These are phyloP conservation scores for Chaetothyriales sp. DNA, from an alignment of 2,329 filamentous ascomycete genomes.

Conservation along the genomic window DNA sequence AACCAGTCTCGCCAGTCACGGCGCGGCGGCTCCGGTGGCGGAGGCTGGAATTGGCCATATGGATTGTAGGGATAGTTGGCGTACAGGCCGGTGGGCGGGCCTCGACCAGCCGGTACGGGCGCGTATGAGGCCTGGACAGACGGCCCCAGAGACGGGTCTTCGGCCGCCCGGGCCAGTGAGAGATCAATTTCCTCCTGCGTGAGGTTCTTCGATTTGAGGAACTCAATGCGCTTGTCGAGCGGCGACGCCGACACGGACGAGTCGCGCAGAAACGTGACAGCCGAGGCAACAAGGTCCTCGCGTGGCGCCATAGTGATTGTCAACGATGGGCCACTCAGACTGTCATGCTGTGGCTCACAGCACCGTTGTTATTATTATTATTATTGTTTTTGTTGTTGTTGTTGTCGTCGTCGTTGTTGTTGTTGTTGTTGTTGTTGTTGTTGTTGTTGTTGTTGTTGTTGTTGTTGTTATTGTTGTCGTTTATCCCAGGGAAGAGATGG, in stretches of 20 bases:
- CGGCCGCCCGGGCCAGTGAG: constrained; percentile 53
- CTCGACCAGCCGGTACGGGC: constrained; percentile 8
- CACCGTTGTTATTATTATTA: no score
- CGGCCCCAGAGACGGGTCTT: constrained; percentile 28
- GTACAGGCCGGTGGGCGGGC: constrained; percentile 28
- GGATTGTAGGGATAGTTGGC: constrained; percentile 37
- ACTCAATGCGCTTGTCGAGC: constrained; percentile 84
- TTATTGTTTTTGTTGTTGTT: no score
- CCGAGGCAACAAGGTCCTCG: constrained; percentile 81
- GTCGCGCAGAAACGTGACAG: constrained; percentile 75
- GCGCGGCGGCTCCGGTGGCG: constrained; percentile 47
- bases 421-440: no score
- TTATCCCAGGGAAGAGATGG: not conserved
- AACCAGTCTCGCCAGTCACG: constrained; percentile 98
- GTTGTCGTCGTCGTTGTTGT: no score
- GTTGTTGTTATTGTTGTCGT: no score
- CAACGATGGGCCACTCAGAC: not conserved
- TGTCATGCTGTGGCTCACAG: not conserved
- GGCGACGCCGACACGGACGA: constrained; percentile 79
- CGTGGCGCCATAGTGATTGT: constrained; percentile 58
- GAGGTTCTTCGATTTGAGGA: constrained; percentile 90
- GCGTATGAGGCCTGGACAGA: constrained; percentile 32
- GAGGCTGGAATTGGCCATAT: constrained; percentile 39
- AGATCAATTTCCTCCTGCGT: constrained; percentile 89
- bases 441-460: no score